Conservation (phyloP, 2,329 filamentous ascomycete genomes). For the Nigrograna mackinnonii region DNA sequence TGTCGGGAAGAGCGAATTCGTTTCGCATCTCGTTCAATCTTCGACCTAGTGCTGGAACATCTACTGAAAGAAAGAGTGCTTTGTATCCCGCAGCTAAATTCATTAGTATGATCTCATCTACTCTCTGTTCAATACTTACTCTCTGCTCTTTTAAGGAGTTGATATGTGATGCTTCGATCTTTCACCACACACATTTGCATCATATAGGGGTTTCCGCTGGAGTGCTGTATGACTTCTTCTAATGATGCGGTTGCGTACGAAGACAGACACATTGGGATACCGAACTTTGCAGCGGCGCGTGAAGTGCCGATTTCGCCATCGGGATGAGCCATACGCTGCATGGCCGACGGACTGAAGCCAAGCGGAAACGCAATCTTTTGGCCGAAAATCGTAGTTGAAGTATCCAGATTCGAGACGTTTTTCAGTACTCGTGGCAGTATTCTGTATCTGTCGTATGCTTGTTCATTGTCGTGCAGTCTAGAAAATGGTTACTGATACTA, state of each 20-base stretch:
- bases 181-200: not conserved
- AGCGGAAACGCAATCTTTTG: constrained; percentile 39
- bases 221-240: constrained; percentile 64
- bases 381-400: constrained; percentile 27
- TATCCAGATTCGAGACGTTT: constrained; percentile 32
- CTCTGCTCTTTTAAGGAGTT: not conserved
- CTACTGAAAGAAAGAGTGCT: not conserved
- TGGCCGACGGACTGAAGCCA: constrained; percentile 60
- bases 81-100: not conserved
- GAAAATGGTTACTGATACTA: no score
- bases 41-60: not conserved
- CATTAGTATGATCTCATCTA: no score
- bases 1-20: not conserved
- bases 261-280: constrained; percentile 66
- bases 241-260: constrained; percentile 64
- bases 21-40: not conserved
- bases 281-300: constrained; percentile 59
- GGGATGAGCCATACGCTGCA: constrained; percentile 66
- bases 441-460: constrained; percentile 35
- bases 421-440: constrained; percentile 35
- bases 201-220: not conserved
- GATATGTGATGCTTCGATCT: not conserved
- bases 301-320: constrained; percentile 67
- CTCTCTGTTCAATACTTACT: not conserved
- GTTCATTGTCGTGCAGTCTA: constrained; percentile 24